Conservation (phyloP, 140 eudicot genomes). For the Flaveria floridana region DNA sequence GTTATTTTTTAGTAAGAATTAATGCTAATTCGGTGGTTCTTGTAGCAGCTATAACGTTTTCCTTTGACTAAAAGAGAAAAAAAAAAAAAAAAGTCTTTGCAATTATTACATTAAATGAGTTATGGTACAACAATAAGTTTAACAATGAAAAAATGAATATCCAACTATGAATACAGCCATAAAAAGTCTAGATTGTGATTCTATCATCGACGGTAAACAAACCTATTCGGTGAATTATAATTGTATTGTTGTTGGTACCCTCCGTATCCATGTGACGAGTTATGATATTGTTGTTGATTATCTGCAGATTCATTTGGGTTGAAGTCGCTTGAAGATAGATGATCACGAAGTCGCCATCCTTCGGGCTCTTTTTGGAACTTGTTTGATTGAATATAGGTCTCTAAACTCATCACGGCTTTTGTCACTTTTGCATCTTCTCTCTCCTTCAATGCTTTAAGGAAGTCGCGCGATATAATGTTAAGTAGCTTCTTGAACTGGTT, state of each 20-base stretch:
- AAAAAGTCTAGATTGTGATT: not conserved
- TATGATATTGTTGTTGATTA: conserved; percentile 34
- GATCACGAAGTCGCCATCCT: conserved; percentile 53
- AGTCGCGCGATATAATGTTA: conserved; percentile 47
- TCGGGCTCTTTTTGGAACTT: conserved; percentile 64
- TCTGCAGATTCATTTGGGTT: conserved; percentile 37
- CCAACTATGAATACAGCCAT: not conserved
- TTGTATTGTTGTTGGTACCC: conserved; percentile 38
- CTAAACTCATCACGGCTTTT: conserved; percentile 38
- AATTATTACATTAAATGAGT: not conserved
- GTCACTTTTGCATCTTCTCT: conserved; percentile 45
- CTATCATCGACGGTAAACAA: conserved; percentile 27
- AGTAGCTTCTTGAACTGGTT: conserved; percentile 74
- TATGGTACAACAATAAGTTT: conserved; percentile 1
- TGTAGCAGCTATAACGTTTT: not conserved
- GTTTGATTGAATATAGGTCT: conserved; percentile 52
- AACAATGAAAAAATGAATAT: not conserved
- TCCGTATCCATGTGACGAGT: conserved; percentile 27
- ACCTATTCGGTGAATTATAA: conserved; percentile 35
- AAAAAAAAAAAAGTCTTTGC: not conserved
- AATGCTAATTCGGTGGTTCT: not conserved
- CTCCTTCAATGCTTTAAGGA: conserved; percentile 46
- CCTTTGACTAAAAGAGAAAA: not conserved
- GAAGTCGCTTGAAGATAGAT: conserved; percentile 39
- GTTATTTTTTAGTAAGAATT: too few relatives aligned